Evolutionary conservation across 1,284 basidiomycete genomes (phyloP).

Genomic region (Farysia itapuensis): DNA sequence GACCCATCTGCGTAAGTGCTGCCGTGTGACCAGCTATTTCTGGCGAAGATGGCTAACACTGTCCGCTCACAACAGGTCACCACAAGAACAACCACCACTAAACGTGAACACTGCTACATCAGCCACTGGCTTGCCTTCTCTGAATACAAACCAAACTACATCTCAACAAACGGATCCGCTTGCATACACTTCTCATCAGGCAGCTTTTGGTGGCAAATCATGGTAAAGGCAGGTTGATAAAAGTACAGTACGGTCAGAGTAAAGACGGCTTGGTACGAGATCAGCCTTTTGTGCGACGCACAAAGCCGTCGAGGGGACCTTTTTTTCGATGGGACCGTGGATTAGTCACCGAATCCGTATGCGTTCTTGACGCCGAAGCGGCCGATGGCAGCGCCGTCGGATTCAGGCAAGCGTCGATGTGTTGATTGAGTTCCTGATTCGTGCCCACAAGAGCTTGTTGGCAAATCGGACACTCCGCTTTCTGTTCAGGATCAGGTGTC

Average conservation of each 20-base stretch:
- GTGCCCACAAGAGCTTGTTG: constrained; percentile 7
- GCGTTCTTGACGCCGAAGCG: not conserved
- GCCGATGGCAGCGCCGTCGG: not conserved
- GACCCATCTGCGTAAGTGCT: constrained; percentile 43
- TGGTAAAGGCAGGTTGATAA: no score
- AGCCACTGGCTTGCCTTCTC: not conserved
- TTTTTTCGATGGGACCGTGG: constrained; percentile 1
- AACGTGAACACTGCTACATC: not conserved
- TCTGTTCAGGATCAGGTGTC: not conserved
- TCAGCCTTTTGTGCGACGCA: constrained; percentile 6
- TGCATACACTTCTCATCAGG: no score
- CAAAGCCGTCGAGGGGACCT: constrained; percentile 28
- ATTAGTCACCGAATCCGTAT: not conserved
- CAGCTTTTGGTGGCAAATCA: no score
- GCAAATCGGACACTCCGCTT: constrained; percentile 30
- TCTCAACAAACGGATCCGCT: no score
- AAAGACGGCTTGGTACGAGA: no score
- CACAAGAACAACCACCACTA: constrained; percentile 51
- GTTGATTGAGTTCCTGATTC: constrained; percentile 34
- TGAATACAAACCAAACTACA: no score
- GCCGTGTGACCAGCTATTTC: no score
- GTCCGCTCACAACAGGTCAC: constrained; percentile 21
- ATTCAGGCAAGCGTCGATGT: constrained; percentile 40
- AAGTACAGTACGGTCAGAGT: no score
- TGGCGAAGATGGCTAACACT: no score